Evolutionary conservation across 2,329 filamentous ascomycete genomes (phyloP).

Genomic region (Stagonosporopsis vannaccii): DNA sequence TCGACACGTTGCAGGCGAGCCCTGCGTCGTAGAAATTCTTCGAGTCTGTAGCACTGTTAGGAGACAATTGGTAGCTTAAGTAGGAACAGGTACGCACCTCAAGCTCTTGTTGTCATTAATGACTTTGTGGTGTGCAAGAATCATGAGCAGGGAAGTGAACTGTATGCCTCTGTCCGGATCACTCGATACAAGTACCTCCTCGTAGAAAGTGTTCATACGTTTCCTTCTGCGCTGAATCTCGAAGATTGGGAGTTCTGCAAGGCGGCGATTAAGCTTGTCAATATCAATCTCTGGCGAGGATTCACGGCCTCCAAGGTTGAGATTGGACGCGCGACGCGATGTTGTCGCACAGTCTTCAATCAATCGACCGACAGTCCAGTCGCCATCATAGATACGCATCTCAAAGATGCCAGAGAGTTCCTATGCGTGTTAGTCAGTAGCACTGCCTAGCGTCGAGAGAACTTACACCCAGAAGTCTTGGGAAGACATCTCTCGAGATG

Average conservation of each 20-base stretch:
- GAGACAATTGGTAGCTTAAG: neutral
- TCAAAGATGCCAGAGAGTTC: constrained; percentile 94
- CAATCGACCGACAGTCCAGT: constrained; percentile 85
- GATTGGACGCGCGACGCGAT: constrained; percentile 57
- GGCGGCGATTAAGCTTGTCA: constrained; percentile 73
- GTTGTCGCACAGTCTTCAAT: constrained; percentile 80
- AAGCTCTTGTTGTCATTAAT: constrained; percentile 98
- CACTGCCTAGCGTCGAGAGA: too few species aligned
- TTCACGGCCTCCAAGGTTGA: constrained; percentile 54
- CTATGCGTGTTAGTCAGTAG: constrained; percentile 41
- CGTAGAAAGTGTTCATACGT: constrained; percentile 93
- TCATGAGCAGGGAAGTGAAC: constrained; percentile 92
- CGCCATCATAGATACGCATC: constrained; percentile 93
- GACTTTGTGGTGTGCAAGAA: constrained; percentile 96
- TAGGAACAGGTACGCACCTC: constrained; percentile 59
- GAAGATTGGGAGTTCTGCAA: constrained; percentile 75
- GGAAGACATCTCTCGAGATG: constrained; percentile 89
- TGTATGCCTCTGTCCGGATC: constrained; percentile 89
- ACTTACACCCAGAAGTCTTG: constrained; percentile 79
- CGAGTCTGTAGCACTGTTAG: constrained; percentile 61
- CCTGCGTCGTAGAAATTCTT: constrained; percentile 91
- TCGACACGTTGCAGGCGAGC: constrained; percentile 92
- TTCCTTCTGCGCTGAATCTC: constrained; percentile 78
- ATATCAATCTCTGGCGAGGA: constrained; percentile 68
- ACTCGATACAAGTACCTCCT: constrained; percentile 92